A percentile compares a stretch with the other conserved stretches of the same genome.
Evolutionary conservation across 2,329 filamentous ascomycete genomes (phyloP).

Genomic region (Neonectria hederae): DNA sequence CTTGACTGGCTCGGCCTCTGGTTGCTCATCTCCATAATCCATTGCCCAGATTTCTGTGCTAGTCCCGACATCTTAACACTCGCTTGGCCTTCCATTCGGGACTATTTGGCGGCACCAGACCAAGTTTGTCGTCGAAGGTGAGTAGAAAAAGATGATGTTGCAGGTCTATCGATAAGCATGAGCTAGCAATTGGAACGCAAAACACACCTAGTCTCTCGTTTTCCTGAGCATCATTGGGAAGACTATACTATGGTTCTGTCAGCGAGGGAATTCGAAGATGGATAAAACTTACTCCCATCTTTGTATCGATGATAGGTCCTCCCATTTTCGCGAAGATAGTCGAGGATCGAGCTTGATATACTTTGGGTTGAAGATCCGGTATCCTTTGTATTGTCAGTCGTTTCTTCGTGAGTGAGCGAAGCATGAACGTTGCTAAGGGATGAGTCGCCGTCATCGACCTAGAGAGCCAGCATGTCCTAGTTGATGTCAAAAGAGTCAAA

Average conservation of each 20-base stretch:
- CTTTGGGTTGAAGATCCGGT: conserved; percentile 2
- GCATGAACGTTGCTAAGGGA: not conserved
- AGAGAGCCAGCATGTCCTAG: not conserved
- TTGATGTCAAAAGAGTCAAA: not conserved
- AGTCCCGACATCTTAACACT: conserved; percentile 15
- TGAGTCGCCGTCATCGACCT: not conserved
- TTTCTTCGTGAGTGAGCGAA: not conserved
- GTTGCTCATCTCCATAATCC: conserved; percentile 26
- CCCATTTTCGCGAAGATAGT: conserved; percentile 19
- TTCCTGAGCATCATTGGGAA: conserved; percentile 10
- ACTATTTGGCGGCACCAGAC: conserved; percentile 6
- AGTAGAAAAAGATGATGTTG: conserved; percentile 20
- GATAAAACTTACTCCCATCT: conserved; percentile 4
- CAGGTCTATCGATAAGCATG: conserved; percentile 1
- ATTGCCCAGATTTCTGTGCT: conserved; percentile 22
- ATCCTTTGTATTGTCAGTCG: not conserved
- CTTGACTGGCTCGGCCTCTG: conserved; percentile 7
- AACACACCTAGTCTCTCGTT: conserved; percentile 10
- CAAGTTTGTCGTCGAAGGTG: conserved; percentile 19
- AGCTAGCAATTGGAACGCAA: not conserved
- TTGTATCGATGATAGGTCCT: conserved; percentile 17
- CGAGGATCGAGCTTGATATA: conserved; percentile 5
- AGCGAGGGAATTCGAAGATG: not conserved
- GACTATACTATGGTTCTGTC: conserved; percentile 4
- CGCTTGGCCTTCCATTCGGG: not conserved